A percentile compares a stretch with the other conserved stretches of the same genome.
Evolutionary conservation across 768 basidiomycete species (phyloP).

Genomic region (Kwoniella dendrophila): DNA sequence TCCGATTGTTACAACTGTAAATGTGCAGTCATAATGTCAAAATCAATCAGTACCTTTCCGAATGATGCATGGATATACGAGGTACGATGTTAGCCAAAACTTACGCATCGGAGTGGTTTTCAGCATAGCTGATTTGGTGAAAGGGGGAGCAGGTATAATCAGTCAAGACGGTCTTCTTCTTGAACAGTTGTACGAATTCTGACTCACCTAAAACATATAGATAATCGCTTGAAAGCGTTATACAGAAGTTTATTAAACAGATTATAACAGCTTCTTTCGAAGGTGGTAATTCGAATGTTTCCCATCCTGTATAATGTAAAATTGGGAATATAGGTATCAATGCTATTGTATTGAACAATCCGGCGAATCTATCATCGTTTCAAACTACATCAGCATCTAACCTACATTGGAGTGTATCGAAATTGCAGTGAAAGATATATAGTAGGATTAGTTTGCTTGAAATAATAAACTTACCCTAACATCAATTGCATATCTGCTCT

Average conservation of each 20-base stretch:
- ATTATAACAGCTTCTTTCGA: slow-evolving; percentile 61
- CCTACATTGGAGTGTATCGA: background rate
- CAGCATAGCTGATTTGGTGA: slow-evolving; percentile 72
- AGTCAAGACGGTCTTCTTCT: background rate
- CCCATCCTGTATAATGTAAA: slow-evolving; percentile 72
- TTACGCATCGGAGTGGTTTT: slow-evolving; percentile 77
- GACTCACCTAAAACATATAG: slow-evolving; percentile 52
- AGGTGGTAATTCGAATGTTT: slow-evolving; percentile 72
- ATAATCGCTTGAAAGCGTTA: slow-evolving; percentile 82
- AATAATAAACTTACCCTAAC: slow-evolving; percentile 69
- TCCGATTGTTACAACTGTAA: slow-evolving; percentile 79
- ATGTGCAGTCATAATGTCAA: background rate
- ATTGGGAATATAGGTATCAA: slow-evolving; percentile 77
- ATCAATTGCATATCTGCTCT: slow-evolving; percentile 91
- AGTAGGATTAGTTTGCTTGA: too few species aligned
- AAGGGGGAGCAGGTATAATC: background rate
- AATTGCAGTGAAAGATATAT: background rate
- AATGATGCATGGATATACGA: background rate
- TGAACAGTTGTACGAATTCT: background rate
- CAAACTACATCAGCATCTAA: too few species aligned
- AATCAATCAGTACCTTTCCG: background rate
- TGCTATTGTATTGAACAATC: slow-evolving; percentile 75
- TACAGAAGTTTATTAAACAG: slow-evolving; percentile 70
- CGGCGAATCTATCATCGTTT: slow-evolving; percentile 67
- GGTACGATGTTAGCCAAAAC: slow-evolving; percentile 5